Conservation (phyloP, 2,329 filamentous ascomycete species). For the Colletotrichum filicis region DNA sequence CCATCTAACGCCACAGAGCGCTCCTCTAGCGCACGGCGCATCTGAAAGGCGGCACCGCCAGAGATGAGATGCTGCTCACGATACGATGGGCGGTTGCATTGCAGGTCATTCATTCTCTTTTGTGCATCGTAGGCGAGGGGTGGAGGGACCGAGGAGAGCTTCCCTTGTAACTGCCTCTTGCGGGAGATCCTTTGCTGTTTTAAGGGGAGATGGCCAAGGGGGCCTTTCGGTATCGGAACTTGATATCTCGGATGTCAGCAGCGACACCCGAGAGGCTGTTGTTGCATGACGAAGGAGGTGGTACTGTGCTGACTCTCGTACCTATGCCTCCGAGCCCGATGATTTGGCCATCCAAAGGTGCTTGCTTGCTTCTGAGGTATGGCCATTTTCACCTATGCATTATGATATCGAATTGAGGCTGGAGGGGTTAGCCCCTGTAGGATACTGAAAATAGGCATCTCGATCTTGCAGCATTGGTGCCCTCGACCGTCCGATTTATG, state of each 20-base stretch:
- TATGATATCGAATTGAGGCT: neutral
- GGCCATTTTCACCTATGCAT: neutral
- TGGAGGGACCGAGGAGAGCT: neutral
- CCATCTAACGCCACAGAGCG: conserved; percentile 1
- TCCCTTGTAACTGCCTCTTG: conserved; percentile 21
- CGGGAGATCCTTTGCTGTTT: conserved; percentile 20
- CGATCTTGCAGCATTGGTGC: conserved; percentile 3
- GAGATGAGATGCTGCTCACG: conserved; percentile 10
- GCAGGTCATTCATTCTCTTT: conserved; percentile 11
- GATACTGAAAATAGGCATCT: neutral
- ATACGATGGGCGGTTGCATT: conserved; percentile 26
- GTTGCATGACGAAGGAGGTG: conserved; percentile 8
- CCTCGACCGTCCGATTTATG: neutral
- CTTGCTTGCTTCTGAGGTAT: neutral
- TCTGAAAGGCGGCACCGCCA: neutral
- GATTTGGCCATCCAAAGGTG: neutral
- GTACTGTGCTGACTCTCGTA: neutral
- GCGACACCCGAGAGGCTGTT: conserved; percentile 5
- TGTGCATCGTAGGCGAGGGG: conserved; percentile 16
- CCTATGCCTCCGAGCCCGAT: conserved; percentile 1
- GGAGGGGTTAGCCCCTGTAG: neutral
- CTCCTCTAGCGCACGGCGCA: conserved; percentile 3
- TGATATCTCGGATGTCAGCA: conserved; percentile 20
- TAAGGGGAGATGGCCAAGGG: conserved; percentile 3
- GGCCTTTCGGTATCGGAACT: neutral